Conservation (phyloP, 2,329 filamentous ascomycete genomes). For the Colletotrichum cuscutae region DNA sequence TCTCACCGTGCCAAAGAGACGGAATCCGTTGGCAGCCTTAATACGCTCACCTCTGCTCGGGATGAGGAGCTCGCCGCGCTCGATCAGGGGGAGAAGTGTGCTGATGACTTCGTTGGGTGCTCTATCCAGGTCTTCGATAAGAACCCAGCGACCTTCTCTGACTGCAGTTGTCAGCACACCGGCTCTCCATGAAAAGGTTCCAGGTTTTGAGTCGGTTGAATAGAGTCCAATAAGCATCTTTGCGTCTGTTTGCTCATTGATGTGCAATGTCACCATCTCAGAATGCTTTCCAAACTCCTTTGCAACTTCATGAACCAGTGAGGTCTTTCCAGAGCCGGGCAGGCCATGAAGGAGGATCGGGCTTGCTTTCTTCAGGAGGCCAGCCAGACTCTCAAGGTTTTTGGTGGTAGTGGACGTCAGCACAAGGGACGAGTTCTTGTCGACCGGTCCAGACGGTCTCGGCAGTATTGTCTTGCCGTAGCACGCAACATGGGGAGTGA, state of each 20-base stretch:
- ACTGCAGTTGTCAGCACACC: slow-evolving; percentile 95
- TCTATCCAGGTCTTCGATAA: slow-evolving; percentile 96
- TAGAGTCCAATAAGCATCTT: slow-evolving; percentile 97
- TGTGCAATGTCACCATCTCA: slow-evolving; percentile 90
- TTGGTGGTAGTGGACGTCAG: slow-evolving; percentile 76
- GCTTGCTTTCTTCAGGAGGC: slow-evolving; percentile 71
- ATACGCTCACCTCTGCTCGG: slow-evolving; percentile 89
- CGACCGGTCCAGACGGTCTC: slow-evolving; percentile 63
- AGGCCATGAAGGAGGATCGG: slow-evolving; percentile 86
- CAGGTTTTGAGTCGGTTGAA: slow-evolving; percentile 86
- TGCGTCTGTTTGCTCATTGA: slow-evolving; percentile 98
- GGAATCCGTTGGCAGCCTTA: slow-evolving; percentile 84
- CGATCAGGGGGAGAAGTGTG: slow-evolving; percentile 90
- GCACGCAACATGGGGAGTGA: slow-evolving; percentile 71
- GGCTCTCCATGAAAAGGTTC: slow-evolving; percentile 90
- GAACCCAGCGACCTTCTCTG: slow-evolving; percentile 92
- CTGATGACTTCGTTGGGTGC: slow-evolving; percentile 96
- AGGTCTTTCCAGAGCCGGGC: slow-evolving; percentile 91
- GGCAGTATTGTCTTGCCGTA: slow-evolving; percentile 77
- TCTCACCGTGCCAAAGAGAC: slow-evolving; percentile 90
- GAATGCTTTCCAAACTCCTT: slow-evolving; percentile 81
- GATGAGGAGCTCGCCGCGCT: slow-evolving; percentile 89
- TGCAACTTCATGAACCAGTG: slow-evolving; percentile 84
- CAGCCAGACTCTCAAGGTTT: slow-evolving; percentile 78
- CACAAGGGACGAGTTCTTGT: slow-evolving; percentile 60